These are phyloP conservation scores for Narthecium ossifragum DNA, from an alignment of 106 monocot genomes.

Conservation along the genomic window DNA sequence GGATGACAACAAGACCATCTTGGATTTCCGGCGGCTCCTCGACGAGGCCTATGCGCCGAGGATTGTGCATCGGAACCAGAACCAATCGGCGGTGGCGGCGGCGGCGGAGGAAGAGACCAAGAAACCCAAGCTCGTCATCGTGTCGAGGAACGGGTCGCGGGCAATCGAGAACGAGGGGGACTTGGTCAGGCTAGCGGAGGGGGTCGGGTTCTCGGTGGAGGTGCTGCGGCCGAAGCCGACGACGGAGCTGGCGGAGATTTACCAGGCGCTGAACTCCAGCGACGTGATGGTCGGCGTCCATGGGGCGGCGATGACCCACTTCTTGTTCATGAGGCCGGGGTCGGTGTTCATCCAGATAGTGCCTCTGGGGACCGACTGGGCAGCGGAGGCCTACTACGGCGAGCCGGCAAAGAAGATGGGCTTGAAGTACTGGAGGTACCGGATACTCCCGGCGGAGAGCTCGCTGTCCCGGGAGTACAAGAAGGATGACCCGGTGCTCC, in stretches of 20 bases:
- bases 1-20: slow-evolving; percentile 20
- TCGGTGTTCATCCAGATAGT: slow-evolving; percentile 62
- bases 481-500: slow-evolving; percentile 52
- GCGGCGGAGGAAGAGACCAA: background rate
- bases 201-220: slow-evolving; percentile 44
- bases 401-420: slow-evolving; percentile 54
- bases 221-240: slow-evolving; percentile 32
- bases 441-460: slow-evolving; percentile 55
- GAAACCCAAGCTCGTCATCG: slow-evolving; percentile 37
- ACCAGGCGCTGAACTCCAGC: slow-evolving; percentile 34
- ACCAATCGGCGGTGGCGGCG: background rate
- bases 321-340: slow-evolving; percentile 66
- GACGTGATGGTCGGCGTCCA: slow-evolving; percentile 69
- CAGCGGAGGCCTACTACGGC: slow-evolving; percentile 61
- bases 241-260: slow-evolving; percentile 52
- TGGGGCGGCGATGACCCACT: slow-evolving; percentile 81
- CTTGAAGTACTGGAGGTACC: slow-evolving; percentile 42
- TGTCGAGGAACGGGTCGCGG: slow-evolving; percentile 51
- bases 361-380: slow-evolving; percentile 71
- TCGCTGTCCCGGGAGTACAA: slow-evolving; percentile 45
- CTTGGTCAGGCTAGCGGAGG: slow-evolving; percentile 23
- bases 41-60: slow-evolving; percentile 47
- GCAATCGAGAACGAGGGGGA: slow-evolving; percentile 56
- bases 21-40: slow-evolving; percentile 45
- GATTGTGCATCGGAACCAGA: background rate